These are phyloP conservation scores for Combretum micranthum DNA, from an alignment of 345 rosid species.

Conservation along the genomic window DNA sequence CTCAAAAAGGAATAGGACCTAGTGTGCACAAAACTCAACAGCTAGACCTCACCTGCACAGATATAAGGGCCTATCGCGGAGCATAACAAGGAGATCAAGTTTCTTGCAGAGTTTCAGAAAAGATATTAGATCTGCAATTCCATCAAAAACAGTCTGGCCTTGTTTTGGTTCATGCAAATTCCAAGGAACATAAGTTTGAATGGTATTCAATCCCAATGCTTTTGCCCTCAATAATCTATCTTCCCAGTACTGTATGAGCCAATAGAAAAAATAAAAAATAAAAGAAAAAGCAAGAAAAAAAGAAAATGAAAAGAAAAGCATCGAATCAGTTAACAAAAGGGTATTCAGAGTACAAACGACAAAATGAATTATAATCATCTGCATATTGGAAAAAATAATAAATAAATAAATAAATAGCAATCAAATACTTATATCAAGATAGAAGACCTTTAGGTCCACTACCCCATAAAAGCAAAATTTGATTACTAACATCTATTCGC, in stretches of 20 bases:
- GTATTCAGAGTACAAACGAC: too few species aligned
- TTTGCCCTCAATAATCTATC: constrained; percentile 80
- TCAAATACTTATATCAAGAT: too few species aligned
- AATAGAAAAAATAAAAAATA: background rate
- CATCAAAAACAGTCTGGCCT: constrained; percentile 59
- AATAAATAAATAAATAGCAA: too few species aligned
- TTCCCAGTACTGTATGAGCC: constrained; percentile 71
- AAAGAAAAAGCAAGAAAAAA: too few species aligned
- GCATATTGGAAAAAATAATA: too few species aligned
- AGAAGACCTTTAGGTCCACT: too few species aligned
- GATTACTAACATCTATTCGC: too few species aligned
- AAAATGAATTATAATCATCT: too few species aligned
- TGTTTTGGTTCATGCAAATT: constrained; percentile 93
- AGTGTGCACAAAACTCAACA: background rate
- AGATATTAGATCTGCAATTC: constrained; percentile 64
- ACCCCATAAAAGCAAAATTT: too few species aligned
- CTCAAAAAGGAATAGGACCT: too few species aligned
- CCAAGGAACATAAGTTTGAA: constrained; percentile 93
- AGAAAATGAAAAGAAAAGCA: too few species aligned
- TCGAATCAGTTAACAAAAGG: too few species aligned
- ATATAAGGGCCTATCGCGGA: constrained; percentile 97
- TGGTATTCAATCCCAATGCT: constrained; percentile 80
- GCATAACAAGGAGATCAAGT: constrained; percentile 78
- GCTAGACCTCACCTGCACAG: constrained; percentile 58
- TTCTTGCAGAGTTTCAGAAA: constrained; percentile 77